Conservation (phyloP, 2,329 filamentous ascomycete species). For the Stagonosporopsis chrysanthemi region DNA sequence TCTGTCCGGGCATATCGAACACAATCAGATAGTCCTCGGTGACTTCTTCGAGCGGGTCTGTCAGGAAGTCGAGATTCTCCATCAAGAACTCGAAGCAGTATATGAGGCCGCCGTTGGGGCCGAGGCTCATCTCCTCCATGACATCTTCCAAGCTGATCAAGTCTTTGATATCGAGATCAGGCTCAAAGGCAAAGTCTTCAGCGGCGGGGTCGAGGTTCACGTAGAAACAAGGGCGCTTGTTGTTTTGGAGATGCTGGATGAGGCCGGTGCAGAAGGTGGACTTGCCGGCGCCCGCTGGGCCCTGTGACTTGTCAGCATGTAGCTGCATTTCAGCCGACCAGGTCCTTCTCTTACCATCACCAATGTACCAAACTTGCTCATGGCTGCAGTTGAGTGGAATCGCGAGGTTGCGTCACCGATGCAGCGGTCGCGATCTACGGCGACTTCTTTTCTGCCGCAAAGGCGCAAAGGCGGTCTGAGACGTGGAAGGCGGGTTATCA, state of each 20-base stretch:
- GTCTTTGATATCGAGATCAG: conserved; percentile 94
- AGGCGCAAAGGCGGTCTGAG: conserved; percentile 6
- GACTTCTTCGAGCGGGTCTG: conserved; percentile 80
- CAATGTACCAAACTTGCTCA: conserved; percentile 94
- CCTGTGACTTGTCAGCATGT: conserved; percentile 48
- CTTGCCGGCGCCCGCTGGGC: conserved; percentile 94
- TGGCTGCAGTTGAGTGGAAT: conserved; percentile 52
- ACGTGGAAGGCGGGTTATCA: background rate
- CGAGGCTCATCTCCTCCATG: conserved; percentile 92
- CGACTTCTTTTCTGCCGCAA: conserved; percentile 15
- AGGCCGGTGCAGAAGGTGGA: conserved; percentile 94
- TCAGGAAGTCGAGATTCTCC: conserved; percentile 92
- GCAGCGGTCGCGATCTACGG: background rate
- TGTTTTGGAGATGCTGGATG: conserved; percentile 90
- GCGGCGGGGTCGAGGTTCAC: conserved; percentile 98
- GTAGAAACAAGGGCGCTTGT: conserved; percentile 94
- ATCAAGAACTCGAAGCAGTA: conserved; percentile 97
- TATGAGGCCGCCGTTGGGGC: conserved; percentile 90
- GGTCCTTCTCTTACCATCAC: conserved; percentile 69
- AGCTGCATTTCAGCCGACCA: background rate
- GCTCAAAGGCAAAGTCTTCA: conserved; percentile 88
- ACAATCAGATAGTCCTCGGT: conserved; percentile 97
- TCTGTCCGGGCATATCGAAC: conserved; percentile 98
- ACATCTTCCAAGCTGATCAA: conserved; percentile 93
- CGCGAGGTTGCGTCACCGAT: conserved; percentile 12